phyloP scores from a whole-genome alignment of 768 basidiomycete genomes.

The Heimioporus sp. region DNA sequence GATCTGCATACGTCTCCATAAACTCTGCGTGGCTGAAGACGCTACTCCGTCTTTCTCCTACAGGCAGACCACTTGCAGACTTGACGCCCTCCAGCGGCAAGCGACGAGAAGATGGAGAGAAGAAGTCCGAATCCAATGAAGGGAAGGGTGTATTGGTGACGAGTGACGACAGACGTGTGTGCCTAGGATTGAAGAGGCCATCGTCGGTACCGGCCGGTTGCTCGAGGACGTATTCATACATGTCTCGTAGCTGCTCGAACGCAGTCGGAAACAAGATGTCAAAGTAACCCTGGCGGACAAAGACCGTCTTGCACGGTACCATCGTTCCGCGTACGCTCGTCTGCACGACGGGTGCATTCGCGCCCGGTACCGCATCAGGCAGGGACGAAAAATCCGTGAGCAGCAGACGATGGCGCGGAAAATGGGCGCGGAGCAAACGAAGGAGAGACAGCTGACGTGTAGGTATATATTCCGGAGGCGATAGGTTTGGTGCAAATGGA shows the following conservation, averaged over 20 bases:
- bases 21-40: slow-evolving; percentile 91
- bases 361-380: slow-evolving; percentile 72
- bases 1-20: slow-evolving; percentile 78
- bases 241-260: slow-evolving; percentile 80
- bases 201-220: slow-evolving; percentile 40
- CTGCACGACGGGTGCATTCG: slow-evolving; percentile 89
- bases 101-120: slow-evolving; percentile 57
- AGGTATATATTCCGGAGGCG: slow-evolving; percentile 85
- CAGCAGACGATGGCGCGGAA: slow-evolving; percentile 92
- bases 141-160: slow-evolving; percentile 47
- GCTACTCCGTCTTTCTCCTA: slow-evolving; percentile 77
- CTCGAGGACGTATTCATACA: slow-evolving; percentile 84
- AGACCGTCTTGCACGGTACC: slow-evolving; percentile 85
- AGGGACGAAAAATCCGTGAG: slow-evolving; percentile 90
- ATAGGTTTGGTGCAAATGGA: slow-evolving; percentile 91
- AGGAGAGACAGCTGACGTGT: slow-evolving; percentile 87
- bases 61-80: slow-evolving; percentile 72
- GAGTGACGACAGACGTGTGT: slow-evolving; percentile 51
- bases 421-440: slow-evolving; percentile 73
- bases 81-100: slow-evolving; percentile 66
- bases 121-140: slow-evolving; percentile 61
- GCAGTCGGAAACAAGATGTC: slow-evolving; percentile 99
- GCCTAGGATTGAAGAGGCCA: slow-evolving; percentile 18
- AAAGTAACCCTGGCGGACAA: slow-evolving; percentile 94
- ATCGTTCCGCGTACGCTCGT: slow-evolving; percentile 83